Evolutionary conservation across 2,329 filamentous ascomycete species (phyloP), one percentile per base, ranked within the genome.

Genomic region (Hymenoscyphus salicellus): DNA sequence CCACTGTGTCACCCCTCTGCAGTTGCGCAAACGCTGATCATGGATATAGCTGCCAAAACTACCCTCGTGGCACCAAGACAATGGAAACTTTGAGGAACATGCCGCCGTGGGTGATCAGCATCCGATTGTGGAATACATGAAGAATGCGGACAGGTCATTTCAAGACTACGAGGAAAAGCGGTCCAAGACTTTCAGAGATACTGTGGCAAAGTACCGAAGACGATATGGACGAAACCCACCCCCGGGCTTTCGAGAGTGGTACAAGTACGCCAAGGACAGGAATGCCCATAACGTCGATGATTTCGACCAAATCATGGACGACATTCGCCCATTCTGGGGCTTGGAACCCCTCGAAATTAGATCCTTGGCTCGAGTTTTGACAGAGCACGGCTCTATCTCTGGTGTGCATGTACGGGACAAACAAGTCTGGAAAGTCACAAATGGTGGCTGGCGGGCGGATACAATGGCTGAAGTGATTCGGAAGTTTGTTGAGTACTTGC

Each of bases 241-340:
- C 3, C 86, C 86, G 0, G 84, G 84, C n/a, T 89, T 89, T 71
- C 81, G 86, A 66, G 76, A 80, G 57, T 89, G 86, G 86, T 82
- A 84, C 69, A 75, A 78, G 36, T 85, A 84, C 63, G 86, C 86
- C 6, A 70, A 76, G 23, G 77, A 82, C 30, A 78, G 78, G 55
- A 77, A 84, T 41, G 81, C 84, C n/a, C 75, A 87, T 63, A 78
- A 88, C 10, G 79, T 89, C 46, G 86, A 89, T 70, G 83, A 86
- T 62, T 89, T 87, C 75, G 84, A 87, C 71, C 84, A 86, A 65
- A 85, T 89, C 64, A 86, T 87, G 77, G 82, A 86, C 67, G 86
- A 89, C 72, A 71, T 88, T 61, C 78, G 82, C 56, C 86, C 86
- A 1, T 87, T 85, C 70, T 88, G 85, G 86, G 84, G 72, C 30